Base-by-base conservation (phyloP, 192 early-diverging fungal genomes). In the Podila horticola region DNA sequence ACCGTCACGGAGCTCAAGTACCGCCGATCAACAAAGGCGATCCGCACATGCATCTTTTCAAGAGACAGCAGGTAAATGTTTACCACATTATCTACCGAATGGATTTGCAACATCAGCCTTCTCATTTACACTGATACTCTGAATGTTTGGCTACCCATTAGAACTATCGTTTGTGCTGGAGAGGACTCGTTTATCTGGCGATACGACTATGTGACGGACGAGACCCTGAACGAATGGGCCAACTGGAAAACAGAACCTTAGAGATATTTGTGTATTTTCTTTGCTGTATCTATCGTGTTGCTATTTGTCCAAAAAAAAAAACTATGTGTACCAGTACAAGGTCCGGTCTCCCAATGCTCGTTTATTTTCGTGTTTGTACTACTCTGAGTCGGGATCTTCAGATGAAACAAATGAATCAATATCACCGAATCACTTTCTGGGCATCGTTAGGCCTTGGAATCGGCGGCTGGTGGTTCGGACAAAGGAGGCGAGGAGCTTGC, bases 101-200 rank as follows among this genome's bases (percentile, higher is more conserved):
- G 13, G 36, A 15, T 36, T 33, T 64, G n/a, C 24, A 26, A 22
- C 20, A 49, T 26, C 55, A 26, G 9, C 24, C 20, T 7, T 13
- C 15, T 17, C 41, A 45, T 45, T 2, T 45, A 15, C 15, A 12
- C 4, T 45, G 36, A 38, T 7, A 7, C 41, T 15, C 41, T 15
- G 11, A 12, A 3, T 45, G 41, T 4, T 45, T 45, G 4, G 34
- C 11, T 13, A 2, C 41, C 33, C 59, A 12, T 5, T 72, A 92
- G 91, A 38, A 90, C 91, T 52, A 83, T 96, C 13, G 75, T 94
- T 11, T 92, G 90, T 55, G 90, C 88, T 30, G 92, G 93, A 50
- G 93, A 94, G 50, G 94, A 93, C 33, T 90, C 91, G 0, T 93
- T 94, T 71, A 90, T 96, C 49, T 94, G 94, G 93, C 84, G 95